A percentile compares a stretch with the other conserved stretches of the same genome.
phyloP scores from a whole-genome alignment of 768 basidiomycete genomes.

The Psilocybe sp. region DNA sequence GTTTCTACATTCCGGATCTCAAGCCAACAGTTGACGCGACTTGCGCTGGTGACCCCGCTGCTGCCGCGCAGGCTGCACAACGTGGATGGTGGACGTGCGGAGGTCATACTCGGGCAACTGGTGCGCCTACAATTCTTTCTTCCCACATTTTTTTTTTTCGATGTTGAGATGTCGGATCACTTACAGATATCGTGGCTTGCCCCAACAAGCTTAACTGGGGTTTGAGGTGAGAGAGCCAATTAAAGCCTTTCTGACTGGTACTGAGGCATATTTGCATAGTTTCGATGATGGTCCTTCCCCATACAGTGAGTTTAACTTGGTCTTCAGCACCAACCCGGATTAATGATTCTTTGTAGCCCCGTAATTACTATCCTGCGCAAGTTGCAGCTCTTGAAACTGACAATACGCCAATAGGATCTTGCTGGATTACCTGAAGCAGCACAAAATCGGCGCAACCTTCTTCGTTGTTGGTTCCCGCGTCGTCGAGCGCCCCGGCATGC shows the following conservation, averaged over 20 bases:
- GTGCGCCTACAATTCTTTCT: slow-evolving; percentile 14
- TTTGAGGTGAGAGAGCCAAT: slow-evolving; percentile 32
- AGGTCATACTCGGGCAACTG: slow-evolving; percentile 54
- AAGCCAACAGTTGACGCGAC: slow-evolving; percentile 66
- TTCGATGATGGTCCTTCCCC: slow-evolving; percentile 87
- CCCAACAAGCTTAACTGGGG: slow-evolving; percentile 74
- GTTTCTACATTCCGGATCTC: slow-evolving; percentile 64
- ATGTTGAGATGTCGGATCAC: background rate
- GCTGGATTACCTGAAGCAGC: slow-evolving; percentile 64
- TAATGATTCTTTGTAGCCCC: slow-evolving; percentile 35
- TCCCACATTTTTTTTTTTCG: background rate
- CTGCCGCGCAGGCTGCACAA: slow-evolving; percentile 51
- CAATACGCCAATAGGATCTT: slow-evolving; percentile 43
- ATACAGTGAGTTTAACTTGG: slow-evolving; percentile 56
- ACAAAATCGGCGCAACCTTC: slow-evolving; percentile 77
- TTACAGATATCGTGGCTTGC: slow-evolving; percentile 61
- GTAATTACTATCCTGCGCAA: slow-evolving; percentile 28
- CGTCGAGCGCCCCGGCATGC: slow-evolving; percentile 69
- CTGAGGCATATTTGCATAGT: slow-evolving; percentile 17
- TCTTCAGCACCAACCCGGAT: background rate
- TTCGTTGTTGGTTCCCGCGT: slow-evolving; percentile 87
- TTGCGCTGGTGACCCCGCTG: slow-evolving; percentile 56
- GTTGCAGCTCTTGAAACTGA: slow-evolving; percentile 7
- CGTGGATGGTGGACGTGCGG: slow-evolving; percentile 94
- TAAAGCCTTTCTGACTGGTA: background rate